Evolutionary conservation across 345 rosid species (phyloP).

Genomic region (Eucalyptus decipiens): DNA sequence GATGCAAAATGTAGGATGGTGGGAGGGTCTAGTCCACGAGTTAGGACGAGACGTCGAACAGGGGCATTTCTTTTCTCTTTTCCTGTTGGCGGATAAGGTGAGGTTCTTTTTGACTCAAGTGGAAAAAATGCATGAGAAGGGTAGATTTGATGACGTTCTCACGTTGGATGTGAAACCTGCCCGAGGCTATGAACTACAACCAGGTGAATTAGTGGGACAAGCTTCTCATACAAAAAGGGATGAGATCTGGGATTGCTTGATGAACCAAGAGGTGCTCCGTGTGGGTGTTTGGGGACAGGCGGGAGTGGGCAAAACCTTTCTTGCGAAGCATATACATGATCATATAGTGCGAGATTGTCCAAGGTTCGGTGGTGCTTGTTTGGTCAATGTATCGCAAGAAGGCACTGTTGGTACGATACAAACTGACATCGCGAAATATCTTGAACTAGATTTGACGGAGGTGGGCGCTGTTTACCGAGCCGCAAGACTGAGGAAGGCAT

Average conservation of each 20-base stretch:
- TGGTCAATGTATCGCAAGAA: not conserved
- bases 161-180: not conserved
- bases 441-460: not conserved
- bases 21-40: not conserved
- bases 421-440: not conserved
- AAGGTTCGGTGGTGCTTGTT: not conserved
- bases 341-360: not conserved
- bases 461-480: not conserved
- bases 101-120: not conserved
- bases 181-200: not conserved
- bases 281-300: too few relatives aligned
- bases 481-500: not conserved
- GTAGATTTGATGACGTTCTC: not conserved
- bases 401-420: not conserved
- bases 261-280: not conserved
- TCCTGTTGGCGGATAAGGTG: not conserved
- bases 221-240: not conserved
- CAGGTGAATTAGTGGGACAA: not conserved
- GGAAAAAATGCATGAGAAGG: not conserved
- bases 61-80: not conserved
- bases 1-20: not conserved
- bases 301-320: too few relatives aligned
- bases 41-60: not conserved
- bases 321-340: too few relatives aligned
- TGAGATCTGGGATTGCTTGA: not conserved